Evolutionary conservation across 2,329 filamentous ascomycete species (phyloP), one percentile per base, ranked within the genome.

Genomic region (Pseudogymnoascus sp.): DNA sequence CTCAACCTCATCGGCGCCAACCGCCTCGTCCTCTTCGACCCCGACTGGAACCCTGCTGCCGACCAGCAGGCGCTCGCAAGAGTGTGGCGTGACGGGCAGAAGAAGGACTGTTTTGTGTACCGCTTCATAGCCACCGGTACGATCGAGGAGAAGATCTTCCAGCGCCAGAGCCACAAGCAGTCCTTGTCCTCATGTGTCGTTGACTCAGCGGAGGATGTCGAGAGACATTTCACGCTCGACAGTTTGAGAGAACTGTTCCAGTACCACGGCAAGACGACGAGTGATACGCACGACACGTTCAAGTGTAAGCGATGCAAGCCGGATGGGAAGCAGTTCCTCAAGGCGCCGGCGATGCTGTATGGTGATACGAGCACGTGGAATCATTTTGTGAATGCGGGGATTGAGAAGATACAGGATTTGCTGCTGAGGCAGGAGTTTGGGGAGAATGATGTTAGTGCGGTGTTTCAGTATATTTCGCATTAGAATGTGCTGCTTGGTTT

Each of bases 351-450:
- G 1, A 93, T 97, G 87, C 77, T 99, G 63, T 99, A 99, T 71
- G 94, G 94, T 59, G 94, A 99, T 71, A 97, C 94, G 20, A 97
- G 92, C 75, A 93, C 91, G n/a, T 99, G 94, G 94, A 99, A 99
- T 70, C 94, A 99, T 74, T 96, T 97, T 75, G 84, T 88, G 43
- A 97, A 96, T 69, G 84, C 86, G 3, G 87, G 85, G 0, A 75
- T 99, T 70, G 83, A 85, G 65, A 82, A 83, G 63, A 99, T 99
- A 63, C 93, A 99, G 74, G 94, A 99, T 77, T 75, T 97, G 71
- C 72, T 99, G 70, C 77, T 99, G 57, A 83, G 93, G 66, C 94
- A 97, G 74, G 94, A 99, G 76, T 84, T 82, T 62, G 82, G 80
- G 3, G 86, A 93, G 73, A 77, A 80, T 22, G 89, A 90, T 70